Base-by-base conservation (phyloP, 805 yeast species). In the Kodamaea kakaduensis region DNA sequence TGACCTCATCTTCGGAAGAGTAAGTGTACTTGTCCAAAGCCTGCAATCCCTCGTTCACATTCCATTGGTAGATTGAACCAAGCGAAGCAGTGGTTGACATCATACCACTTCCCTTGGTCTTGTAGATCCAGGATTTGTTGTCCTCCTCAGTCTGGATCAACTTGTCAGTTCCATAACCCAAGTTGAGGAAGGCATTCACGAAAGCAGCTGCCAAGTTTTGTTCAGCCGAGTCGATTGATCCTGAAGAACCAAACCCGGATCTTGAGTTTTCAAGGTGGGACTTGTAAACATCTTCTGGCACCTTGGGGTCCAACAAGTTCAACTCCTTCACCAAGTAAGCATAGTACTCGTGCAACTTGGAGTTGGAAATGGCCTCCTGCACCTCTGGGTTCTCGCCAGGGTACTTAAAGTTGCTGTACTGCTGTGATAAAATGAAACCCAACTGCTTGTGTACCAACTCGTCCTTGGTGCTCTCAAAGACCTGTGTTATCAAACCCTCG, bases 171-270 rank as follows among this genome's bases (percentile, higher is more conserved):
- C 95, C 88, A 54, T 78, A 93, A 32, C 98, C 99, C 51, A 89
- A 76, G 59, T 93, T 93, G 46, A 88, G 73, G 56, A 89, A 87
- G 5, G 89, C 83, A 54, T 88, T 93, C 33, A 89, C 97, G 58
- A 93, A 90, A n/a, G 93, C 76, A 3, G 95, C 79, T 3, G 97
- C 97, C 50, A 93, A 71, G 54, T 88, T 93, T 61, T 90, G 97
- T 59, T 88, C 89, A 9, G 96, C 95, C 23, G 96, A 84, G 58
- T 90, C 97, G 39, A 67, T 64, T 2, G 69, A 59, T 5, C 71
- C 71, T n/a, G n/a, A n/a, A 26, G 87, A 64, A 5, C 81, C 75
- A 19, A 75, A 63, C 5, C 81, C 80, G 36, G 74, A 72, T 41
- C 78, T 71, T 13, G 74, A 54, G 45, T 76, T 80, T 54, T 93